These are phyloP conservation scores for Macrophomina pseudophaseolina DNA, from an alignment of 2,329 filamentous ascomycete genomes.

Conservation along the genomic window DNA sequence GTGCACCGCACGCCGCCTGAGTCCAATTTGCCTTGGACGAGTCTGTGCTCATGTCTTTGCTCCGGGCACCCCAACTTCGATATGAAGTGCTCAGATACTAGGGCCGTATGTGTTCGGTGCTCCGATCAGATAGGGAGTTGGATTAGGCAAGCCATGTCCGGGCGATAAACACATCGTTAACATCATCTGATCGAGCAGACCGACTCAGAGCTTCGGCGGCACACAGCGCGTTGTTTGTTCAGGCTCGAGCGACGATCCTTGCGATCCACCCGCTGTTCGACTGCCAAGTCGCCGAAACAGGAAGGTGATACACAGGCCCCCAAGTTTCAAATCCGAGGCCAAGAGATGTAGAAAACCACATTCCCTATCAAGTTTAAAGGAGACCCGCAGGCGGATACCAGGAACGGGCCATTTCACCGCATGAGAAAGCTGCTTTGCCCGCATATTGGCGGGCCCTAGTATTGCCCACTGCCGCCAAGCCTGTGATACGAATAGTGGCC, in stretches of 20 bases:
- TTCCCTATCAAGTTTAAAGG: constrained; percentile 12
- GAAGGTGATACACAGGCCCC: constrained; percentile 12
- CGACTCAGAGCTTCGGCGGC: constrained; percentile 9
- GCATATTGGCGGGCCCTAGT: not conserved
- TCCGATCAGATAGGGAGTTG: constrained; percentile 18
- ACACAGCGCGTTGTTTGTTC: constrained; percentile 2
- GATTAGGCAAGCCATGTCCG: not conserved
- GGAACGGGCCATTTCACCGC: not conserved
- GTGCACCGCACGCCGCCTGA: too few species aligned
- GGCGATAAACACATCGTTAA: not conserved
- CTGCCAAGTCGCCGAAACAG: constrained; percentile 6
- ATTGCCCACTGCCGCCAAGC: constrained; percentile 14
- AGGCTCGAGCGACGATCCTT: constrained; percentile 8
- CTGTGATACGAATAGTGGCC: constrained; percentile 1
- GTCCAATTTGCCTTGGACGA: not conserved
- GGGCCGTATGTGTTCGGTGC: constrained; percentile 4
- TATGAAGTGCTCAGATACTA: not conserved
- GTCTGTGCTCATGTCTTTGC: constrained; percentile 2
- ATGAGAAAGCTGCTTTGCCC: not conserved
- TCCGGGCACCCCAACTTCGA: not conserved
- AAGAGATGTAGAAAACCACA: constrained; percentile 8
- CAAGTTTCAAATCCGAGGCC: constrained; percentile 1
- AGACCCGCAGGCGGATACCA: constrained; percentile 11
- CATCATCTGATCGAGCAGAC: constrained; percentile 11
- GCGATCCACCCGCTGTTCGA: not conserved